Base-by-base conservation (phyloP, 208 protist genomes). In the Angomonas ambiguus region DNA sequence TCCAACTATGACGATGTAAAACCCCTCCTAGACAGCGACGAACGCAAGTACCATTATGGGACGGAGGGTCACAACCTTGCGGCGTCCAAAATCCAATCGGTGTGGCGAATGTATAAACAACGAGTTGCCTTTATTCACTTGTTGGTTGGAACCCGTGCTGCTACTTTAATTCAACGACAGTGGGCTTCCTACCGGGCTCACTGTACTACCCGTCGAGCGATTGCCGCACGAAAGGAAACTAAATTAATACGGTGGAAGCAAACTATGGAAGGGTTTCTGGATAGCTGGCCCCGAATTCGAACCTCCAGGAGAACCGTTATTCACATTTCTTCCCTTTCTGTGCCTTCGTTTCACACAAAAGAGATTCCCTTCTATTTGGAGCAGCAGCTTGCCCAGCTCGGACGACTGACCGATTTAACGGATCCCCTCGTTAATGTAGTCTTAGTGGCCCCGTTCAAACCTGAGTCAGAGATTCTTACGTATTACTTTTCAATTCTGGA, bases 251-350 rank as follows among this genome's bases (percentile, higher is more conserved):
- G 78, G 30, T 96, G 92, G 89, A 71, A 72, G 34, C 74, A 87
- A 45, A 94, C 87, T 13, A 93, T 94, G 87, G 87, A 83, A n/a
- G 69, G 82, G 1, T 96, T 96, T 71, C 79, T 61, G 5, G 57
- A 62, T 18, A 62, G 70, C 2, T 96, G 92, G 89, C 80, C 80
- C 0, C 53, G 68, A 31, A 93, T 94, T 31, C 73, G 82, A n/a
- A 68, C 80, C 5, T 61, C 62, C 8, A 69, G 75, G 1, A 79
- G 92, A 33, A 80, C 74, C n/a, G 67, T 94, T 62, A 75, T 97
- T 60, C 92, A 97, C 77, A 53, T 95, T 3, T 89, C 92, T 11
- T 97, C 92, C 11, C 71, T 97, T 18, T 95, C 89, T 11, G 87
- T 85, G 55, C 85, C 88, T 6, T 58, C 80, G 2, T 90, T 87